Percentiles rank a stretch among this genome's conserved stretches.
These are phyloP conservation scores for sunflower (Helianthus annuus) DNA, from an alignment of 129 eudicot species.

Conservation along the genomic window HanXRQr2.0-SUNRISE NC_035434.2:111241385-111241884, in stretches of 20 bases:
- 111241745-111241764: neutral
- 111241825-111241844: slow-evolving; percentile 20
- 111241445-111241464: too few species aligned
- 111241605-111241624: neutral
- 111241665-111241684: neutral
- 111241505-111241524: too few species aligned
- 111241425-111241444: too few species aligned
- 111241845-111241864: slow-evolving; percentile 20
- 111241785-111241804: slow-evolving; percentile 4
- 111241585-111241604: too few species aligned
- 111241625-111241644: neutral
- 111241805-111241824: slow-evolving; percentile 15
- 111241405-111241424: too few species aligned
- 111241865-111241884: slow-evolving; percentile 7
- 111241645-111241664: neutral
- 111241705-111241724: neutral
- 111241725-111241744: neutral
- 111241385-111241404: too few species aligned
- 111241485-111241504: too few species aligned
- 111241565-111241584: too few species aligned
- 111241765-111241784: slow-evolving; percentile 6
- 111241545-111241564: too few species aligned
- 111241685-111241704: slow-evolving; percentile 4
- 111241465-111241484: too few species aligned
- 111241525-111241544: too few species aligned